Base-by-base conservation (phyloP, 768 basidiomycete species). In the Leucogyrophana mollusca region DNA sequence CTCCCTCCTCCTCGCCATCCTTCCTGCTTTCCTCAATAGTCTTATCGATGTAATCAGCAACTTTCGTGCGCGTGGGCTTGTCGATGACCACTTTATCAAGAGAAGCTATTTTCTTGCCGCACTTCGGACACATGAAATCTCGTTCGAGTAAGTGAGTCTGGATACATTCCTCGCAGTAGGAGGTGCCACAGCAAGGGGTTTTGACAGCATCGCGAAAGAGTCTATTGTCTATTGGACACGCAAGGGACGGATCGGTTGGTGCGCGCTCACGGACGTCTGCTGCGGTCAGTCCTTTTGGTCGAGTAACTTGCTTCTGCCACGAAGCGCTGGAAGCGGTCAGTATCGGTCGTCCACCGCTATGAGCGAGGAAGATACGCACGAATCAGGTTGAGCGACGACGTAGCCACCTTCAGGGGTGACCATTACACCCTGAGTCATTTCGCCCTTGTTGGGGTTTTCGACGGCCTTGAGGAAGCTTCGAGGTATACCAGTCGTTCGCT, bases 351-450 rank as follows among this genome's bases (percentile, higher is more conserved):
- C 13, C 7, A 37, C 16, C 7, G n/a, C 23, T 25, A 10, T 21
- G 30, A 17, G 16, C 33, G 4, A 36, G 24, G 30, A 13, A 7
- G 38, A 36, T 35, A 80, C 93, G 60, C 69, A 97, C 95, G 83
- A 79, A 68, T 99, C 96, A 0, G 96, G 94, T 60, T 97, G 88
- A 1, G 95, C 95, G 33, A 95, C 88, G 16, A 99, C 96, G 67
- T 95, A 98, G 30, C 93, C 92, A 50, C 96, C 96, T 63, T 99
- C 96, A 0, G 95, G 94, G 3, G 95, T 98, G 49, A 99, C 88
- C 96, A 99, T 99, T 40, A 98, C 84, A 16, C 95, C 94, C 56
- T 87, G 85, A 5, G 82, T 80, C 21, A 87, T 68, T 47, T 83
- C 82, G 17, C 79, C 84, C 46, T 70, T 76, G 43, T 78, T 80